Evolutionary conservation across 2,329 filamentous ascomycete genomes (phyloP), one percentile per base, ranked within the genome.

Genomic region (Nothophoma quercina): DNA sequence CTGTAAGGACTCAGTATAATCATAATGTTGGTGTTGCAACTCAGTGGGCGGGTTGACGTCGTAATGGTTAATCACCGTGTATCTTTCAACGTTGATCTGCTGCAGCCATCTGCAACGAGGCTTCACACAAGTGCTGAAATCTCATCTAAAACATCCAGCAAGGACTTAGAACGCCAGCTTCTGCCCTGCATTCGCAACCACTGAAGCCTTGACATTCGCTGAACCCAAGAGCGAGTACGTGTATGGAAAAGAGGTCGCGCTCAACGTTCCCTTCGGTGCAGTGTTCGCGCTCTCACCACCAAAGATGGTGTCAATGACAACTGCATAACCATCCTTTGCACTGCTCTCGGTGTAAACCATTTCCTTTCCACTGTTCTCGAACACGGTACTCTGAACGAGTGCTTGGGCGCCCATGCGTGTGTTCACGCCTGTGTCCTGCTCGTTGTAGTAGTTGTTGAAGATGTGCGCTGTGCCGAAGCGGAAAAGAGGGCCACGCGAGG

Each of bases 401-500:
- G 72, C 68, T 55, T 77, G 68, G 8, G 75, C 75, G 25, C 71
- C 72, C 68, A 72, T 74, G 36, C 76, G 71, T 4, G 73, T 71
- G 68, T 78, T 74, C 35, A 77, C 64, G 22, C 71, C 75, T 13
- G 71, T 72, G 22, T 62, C 59, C 25, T 68, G 63, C 38, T 67
- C 63, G 28, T 60, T 50, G 59, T 69, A 73, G 64, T 71, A 79
- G 62, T 66, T 78, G 78, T 82, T 85, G 77, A 81, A 83, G 65
- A 83, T 69, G 74, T 89, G 86, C 5, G 75, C 84, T 36, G 83
- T 87, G 30, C 86, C 86, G 75, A 88, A 88, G 56, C 86, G 84
- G 64, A 88, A 69, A 4, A 81, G 83, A 5, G 87, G 86, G 1
- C 76, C 76, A 45, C 86, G 85, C 6, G 83, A 85, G 77, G 85